These are phyloP conservation scores for Backusella mclennaniae DNA, from an alignment of 192 early-diverging fungal genomes.

Conservation along the genomic window DNA sequence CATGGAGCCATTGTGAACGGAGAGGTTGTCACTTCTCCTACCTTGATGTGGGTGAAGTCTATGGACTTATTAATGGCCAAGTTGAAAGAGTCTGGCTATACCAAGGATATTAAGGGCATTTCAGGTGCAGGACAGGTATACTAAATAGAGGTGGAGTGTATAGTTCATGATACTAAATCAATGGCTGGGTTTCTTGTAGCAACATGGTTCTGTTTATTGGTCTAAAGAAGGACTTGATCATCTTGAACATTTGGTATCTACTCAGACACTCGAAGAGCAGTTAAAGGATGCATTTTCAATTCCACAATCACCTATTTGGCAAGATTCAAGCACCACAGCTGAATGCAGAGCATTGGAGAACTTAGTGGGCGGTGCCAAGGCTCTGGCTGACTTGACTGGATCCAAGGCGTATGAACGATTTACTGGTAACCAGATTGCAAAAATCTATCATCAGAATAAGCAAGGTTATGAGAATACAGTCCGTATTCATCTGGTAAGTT, in stretches of 20 bases:
- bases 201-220: slow-evolving; percentile 89
- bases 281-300: slow-evolving; percentile 56
- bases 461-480: slow-evolving; percentile 43
- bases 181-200: slow-evolving; percentile 39
- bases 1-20: slow-evolving; percentile 49
- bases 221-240: slow-evolving; percentile 39
- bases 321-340: slow-evolving; percentile 68
- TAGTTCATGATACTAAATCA: neutral
- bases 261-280: slow-evolving; percentile 43
- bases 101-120: slow-evolving; percentile 39
- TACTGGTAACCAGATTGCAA: slow-evolving; percentile 72
- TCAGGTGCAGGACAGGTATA: slow-evolving; percentile 71
- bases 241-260: slow-evolving; percentile 41
- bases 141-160: neutral
- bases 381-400: slow-evolving; percentile 68
- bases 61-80: slow-evolving; percentile 58
- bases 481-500: slow-evolving; percentile 73
- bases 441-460: slow-evolving; percentile 44
- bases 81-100: slow-evolving; percentile 38
- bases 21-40: slow-evolving; percentile 61
- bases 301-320: slow-evolving; percentile 75
- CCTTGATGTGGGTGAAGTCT: slow-evolving; percentile 79
- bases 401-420: slow-evolving; percentile 80
- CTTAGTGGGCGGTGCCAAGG: slow-evolving; percentile 57
- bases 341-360: slow-evolving; percentile 65